Base-by-base conservation (phyloP, 768 basidiomycete species). In the Termitomyces sp. region DNA sequence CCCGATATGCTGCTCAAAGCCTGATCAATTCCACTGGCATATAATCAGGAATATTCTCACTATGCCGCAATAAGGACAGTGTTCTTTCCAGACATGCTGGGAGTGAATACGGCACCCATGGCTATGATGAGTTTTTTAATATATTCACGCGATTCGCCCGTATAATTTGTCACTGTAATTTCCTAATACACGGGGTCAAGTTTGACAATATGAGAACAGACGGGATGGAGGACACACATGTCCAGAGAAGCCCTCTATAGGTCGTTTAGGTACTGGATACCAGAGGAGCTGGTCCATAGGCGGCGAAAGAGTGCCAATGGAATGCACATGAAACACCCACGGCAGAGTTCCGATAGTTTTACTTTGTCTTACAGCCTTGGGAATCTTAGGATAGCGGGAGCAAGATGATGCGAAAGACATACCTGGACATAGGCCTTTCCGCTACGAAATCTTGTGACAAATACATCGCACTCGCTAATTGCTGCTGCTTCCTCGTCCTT, bases 131-230 rank as follows among this genome's bases (percentile, higher is more conserved):
- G 75, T 61, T 84, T 86, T 74, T 93, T 93, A 53, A 98, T 78
- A 67, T 95, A 95, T 54, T 96, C 94, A 2, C 94, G 81, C 6
- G 90, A 81, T 39, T 87, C 85, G 2, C 95, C 94, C 0, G 91
- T 89, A 68, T 95, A 96, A 67, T 95, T 95, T 0, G 93, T 93
- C 1, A 96, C 78, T 0, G 93, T 91, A 56, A 96, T 86, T 63
- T 83, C 78, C 90, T 93, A 60, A 1, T 52, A 54, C 61, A 27
- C 15, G 31, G 33, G 30, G 37, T 62, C 34, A 59, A 31, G 34
- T 20, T 46, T 30, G 20, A 46, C 48, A 58, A 51, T 55, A 45
- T 42, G 56, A 39, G 50, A 22, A 15, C 34, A 31, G 16, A 24
- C 9, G 4, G n/a, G 12, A 22, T 9, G 41, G 30, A 30, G 36